phyloP scores from a whole-genome alignment of 495 filamentous ascomycete genomes.

The Bathelium albidoporum region DNA sequence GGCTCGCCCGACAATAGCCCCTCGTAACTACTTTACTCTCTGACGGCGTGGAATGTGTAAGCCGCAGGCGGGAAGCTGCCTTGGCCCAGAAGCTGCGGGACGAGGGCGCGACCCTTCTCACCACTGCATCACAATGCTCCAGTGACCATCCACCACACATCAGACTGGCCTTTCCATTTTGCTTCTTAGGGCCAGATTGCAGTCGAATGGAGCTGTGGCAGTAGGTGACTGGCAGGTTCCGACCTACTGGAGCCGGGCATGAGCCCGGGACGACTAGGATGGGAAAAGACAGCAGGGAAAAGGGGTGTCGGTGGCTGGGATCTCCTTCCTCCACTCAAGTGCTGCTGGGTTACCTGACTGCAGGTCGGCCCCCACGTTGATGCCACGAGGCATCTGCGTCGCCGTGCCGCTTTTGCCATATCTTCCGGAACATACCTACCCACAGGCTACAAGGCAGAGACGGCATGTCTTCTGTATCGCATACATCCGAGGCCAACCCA shows the following conservation, averaged over 20 bases:
- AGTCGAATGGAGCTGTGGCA: background rate
- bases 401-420: background rate
- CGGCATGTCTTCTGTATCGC: too few species aligned
- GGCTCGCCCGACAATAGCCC: background rate
- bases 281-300: slow-evolving; percentile 10
- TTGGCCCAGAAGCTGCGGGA: slow-evolving; percentile 1
- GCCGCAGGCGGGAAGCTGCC: background rate
- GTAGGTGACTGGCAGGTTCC: background rate
- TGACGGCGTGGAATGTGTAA: background rate
- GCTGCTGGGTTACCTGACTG: background rate
- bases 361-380: background rate
- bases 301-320: slow-evolving; percentile 13
- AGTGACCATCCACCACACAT: background rate
- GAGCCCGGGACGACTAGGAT: background rate
- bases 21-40: background rate
- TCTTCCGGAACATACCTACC: background rate
- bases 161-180: background rate
- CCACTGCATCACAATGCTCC: background rate
- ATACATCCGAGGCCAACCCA: too few species aligned
- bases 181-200: background rate
- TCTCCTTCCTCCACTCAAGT: slow-evolving; percentile 1
- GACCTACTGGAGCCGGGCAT: background rate
- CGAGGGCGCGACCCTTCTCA: background rate
- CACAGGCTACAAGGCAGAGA: background rate
- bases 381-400: background rate